Evolutionary conservation across 805 yeast species (phyloP).

Genomic region (Candida vartiovaarae): DNA sequence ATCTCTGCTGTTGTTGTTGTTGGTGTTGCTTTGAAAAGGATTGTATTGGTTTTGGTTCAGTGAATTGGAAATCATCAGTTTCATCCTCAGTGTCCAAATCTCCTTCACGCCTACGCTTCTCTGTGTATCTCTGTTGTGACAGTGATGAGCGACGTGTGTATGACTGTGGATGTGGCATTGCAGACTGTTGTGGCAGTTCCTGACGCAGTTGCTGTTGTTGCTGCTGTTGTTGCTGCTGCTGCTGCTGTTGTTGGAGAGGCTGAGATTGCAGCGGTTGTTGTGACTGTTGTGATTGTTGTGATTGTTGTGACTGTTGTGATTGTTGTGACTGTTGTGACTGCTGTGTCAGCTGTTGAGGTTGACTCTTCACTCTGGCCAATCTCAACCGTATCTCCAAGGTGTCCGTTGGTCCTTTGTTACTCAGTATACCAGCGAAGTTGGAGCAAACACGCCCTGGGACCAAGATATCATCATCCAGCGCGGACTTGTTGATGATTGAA

Average conservation of each 20-base stretch:
- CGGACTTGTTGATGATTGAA: slow-evolving; percentile 19
- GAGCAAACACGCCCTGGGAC: slow-evolving; percentile 53
- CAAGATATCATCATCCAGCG: slow-evolving; percentile 27
- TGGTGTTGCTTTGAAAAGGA: slow-evolving; percentile 1
- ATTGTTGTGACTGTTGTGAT: neutral
- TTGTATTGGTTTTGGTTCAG: slow-evolving; percentile 9
- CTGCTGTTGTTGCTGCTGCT: neutral
- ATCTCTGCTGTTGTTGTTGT: slow-evolving; percentile 17
- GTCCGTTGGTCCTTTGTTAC: slow-evolving; percentile 31
- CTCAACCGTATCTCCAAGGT: slow-evolving; percentile 53
- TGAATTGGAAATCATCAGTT: slow-evolving; percentile 12
- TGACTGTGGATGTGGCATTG: slow-evolving; percentile 4
- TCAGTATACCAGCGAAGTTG: slow-evolving; percentile 41
- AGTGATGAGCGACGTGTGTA: slow-evolving; percentile 7
- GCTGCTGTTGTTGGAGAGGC: slow-evolving; percentile 1
- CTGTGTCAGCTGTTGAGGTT: slow-evolving; percentile 9
- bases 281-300: neutral
- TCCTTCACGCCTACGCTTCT: slow-evolving; percentile 9
- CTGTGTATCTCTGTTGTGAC: slow-evolving; percentile 3
- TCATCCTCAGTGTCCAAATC: slow-evolving; percentile 18
- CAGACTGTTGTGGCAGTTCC: neutral
- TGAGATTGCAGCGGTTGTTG: slow-evolving; percentile 5
- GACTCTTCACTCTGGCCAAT: slow-evolving; percentile 25
- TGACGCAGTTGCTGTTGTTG: neutral
- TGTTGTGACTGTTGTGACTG: slow-evolving; percentile 2